These are phyloP conservation scores for Backusella sp. DNA, from an alignment of 192 early-diverging fungal species.

Conservation along the genomic window DNA sequence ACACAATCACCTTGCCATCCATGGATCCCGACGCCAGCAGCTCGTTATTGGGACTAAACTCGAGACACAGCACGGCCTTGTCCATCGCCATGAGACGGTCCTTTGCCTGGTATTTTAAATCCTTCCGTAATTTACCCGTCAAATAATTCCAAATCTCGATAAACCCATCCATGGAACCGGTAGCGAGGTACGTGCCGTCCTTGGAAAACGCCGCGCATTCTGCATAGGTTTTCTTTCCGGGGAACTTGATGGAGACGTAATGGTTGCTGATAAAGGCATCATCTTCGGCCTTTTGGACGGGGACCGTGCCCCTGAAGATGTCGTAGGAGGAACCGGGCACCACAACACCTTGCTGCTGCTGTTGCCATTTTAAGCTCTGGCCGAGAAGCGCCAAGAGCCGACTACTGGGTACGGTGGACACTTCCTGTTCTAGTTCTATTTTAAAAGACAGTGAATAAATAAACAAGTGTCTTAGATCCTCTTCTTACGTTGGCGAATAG, in stretches of 20 bases:
- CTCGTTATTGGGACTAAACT: slow-evolving; percentile 78
- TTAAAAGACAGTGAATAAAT: not conserved
- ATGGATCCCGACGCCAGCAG: slow-evolving; percentile 79
- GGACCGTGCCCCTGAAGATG: slow-evolving; percentile 74
- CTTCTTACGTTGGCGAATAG: slow-evolving; percentile 65
- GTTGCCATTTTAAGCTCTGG: slow-evolving; percentile 90
- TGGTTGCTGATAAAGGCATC: slow-evolving; percentile 71
- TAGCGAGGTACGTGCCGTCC: slow-evolving; percentile 79
- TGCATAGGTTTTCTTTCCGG: slow-evolving; percentile 77
- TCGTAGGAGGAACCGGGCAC: slow-evolving; percentile 71
- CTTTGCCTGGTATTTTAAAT: slow-evolving; percentile 90
- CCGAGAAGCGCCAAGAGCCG: slow-evolving; percentile 83
- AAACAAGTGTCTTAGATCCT: not conserved
- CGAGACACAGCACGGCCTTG: slow-evolving; percentile 71
- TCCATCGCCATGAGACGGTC: slow-evolving; percentile 94
- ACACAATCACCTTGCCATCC: slow-evolving; percentile 86
- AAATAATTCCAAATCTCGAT: slow-evolving; percentile 95
- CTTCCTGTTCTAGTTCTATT: slow-evolving; percentile 53
- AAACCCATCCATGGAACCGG: slow-evolving; percentile 91
- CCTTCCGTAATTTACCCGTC: slow-evolving; percentile 86
- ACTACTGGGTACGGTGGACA: slow-evolving; percentile 71
- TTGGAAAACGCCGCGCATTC: slow-evolving; percentile 80
- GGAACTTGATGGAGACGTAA: slow-evolving; percentile 89
- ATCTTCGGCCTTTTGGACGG: slow-evolving; percentile 61
- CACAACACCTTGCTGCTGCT: slow-evolving; percentile 70